A percentile compares a stretch with the other conserved stretches of the same genome.
Conservation (phyloP, 1,139 yeast species). For the Sugiyamaella xylanicola region DNA sequence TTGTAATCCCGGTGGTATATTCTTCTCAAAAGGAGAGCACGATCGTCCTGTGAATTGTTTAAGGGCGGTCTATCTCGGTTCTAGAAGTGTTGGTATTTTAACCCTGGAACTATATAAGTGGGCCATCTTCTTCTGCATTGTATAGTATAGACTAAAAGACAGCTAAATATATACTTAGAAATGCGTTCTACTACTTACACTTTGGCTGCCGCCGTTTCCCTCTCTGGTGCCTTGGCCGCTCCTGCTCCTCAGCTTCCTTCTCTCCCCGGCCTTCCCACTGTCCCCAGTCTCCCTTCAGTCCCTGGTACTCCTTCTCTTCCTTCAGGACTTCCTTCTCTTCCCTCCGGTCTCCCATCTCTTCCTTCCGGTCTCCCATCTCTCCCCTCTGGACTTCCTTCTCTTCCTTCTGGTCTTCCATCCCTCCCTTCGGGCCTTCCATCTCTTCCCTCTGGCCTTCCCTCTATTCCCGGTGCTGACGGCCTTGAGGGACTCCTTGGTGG, state of each 20-base stretch:
- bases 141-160: background rate
- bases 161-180: background rate
- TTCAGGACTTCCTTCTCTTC: conserved; percentile 1
- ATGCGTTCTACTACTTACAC: background rate
- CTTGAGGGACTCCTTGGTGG: background rate
- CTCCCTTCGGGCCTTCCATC: background rate
- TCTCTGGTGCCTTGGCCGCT: background rate
- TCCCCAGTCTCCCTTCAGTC: background rate
- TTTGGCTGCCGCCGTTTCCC: background rate
- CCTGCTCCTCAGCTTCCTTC: conserved; percentile 6
- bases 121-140: no score
- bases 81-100: no score
- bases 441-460: conserved; percentile 2
- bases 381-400: conserved; percentile 5
- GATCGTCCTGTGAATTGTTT: no score
- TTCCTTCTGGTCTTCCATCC: background rate
- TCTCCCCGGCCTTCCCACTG: background rate
- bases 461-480: background rate
- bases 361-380: background rate
- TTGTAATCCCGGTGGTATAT: no score
- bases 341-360: background rate
- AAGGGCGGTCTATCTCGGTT: no score
- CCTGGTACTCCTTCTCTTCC: conserved; percentile 2
- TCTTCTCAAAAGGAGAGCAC: no score
- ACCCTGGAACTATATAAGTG: background rate